Conservation (phyloP, 2,329 filamentous ascomycete species). For the Fusarium cicatricum region DNA sequence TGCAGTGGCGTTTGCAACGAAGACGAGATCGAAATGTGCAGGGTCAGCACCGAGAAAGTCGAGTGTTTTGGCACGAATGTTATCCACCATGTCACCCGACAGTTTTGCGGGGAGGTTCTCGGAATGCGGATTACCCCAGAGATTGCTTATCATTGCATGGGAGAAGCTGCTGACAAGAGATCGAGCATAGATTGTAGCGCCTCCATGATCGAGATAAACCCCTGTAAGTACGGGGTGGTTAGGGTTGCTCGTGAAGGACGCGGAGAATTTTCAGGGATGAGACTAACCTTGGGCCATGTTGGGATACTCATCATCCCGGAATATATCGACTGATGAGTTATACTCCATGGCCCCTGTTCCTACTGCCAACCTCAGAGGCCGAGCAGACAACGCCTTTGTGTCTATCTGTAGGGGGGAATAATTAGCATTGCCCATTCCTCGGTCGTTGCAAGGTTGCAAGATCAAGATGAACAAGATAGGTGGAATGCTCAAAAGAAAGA, state of each 20-base stretch:
- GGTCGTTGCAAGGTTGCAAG: too few species aligned
- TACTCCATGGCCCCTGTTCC: slow-evolving; percentile 33
- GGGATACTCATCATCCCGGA: slow-evolving; percentile 41
- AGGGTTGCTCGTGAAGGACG: background rate
- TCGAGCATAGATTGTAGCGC: slow-evolving; percentile 64
- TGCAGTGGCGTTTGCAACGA: slow-evolving; percentile 68
- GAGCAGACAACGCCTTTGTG: slow-evolving; percentile 11
- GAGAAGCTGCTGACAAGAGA: slow-evolving; percentile 66
- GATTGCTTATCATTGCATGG: slow-evolving; percentile 60
- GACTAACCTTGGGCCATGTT: slow-evolving; percentile 40
- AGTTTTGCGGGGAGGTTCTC: slow-evolving; percentile 66
- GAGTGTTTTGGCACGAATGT: slow-evolving; percentile 61
- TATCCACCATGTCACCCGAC: slow-evolving; percentile 65
- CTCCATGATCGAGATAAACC: slow-evolving; percentile 67
- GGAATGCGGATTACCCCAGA: slow-evolving; percentile 77
- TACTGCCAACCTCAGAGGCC: slow-evolving; percentile 13
- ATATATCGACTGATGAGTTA: slow-evolving; percentile 36
- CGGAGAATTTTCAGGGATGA: background rate
- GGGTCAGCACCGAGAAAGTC: slow-evolving; percentile 67
- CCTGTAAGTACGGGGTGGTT: slow-evolving; percentile 25
- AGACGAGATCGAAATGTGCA: slow-evolving; percentile 67
- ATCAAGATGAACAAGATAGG: too few species aligned
- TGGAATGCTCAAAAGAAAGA: background rate
- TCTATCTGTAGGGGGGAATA: slow-evolving; percentile 15
- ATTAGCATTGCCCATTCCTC: background rate